phyloP scores from a whole-genome alignment of 257 asterid genomes.

The Ajuga chamaepitys region DNA sequence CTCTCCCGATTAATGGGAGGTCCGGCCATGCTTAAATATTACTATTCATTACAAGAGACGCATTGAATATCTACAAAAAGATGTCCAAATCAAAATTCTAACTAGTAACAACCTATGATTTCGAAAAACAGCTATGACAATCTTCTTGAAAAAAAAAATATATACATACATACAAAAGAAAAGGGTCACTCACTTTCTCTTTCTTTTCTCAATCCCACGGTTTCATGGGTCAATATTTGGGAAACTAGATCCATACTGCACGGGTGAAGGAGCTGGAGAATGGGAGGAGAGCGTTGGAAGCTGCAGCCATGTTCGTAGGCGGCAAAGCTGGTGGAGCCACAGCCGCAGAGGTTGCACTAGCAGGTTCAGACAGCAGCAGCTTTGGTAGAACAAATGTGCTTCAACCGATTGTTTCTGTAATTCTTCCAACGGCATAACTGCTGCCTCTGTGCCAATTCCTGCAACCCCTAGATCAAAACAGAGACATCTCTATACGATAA shows the following conservation, averaged over 20 bases:
- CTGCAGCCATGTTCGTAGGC: too few species aligned
- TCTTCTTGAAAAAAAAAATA: too few species aligned
- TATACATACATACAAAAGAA: too few species aligned
- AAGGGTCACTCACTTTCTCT: slow-evolving; percentile 60
- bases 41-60: too few species aligned
- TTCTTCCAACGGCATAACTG: slow-evolving; percentile 93
- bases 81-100: too few species aligned
- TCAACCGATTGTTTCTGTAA: slow-evolving; percentile 81
- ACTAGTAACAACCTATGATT: too few species aligned
- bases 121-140: too few species aligned
- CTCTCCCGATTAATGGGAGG: too few species aligned
- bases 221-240: slow-evolving; percentile 62
- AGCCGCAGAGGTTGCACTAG: slow-evolving; percentile 35
- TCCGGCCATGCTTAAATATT: too few species aligned
- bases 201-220: slow-evolving; percentile 55
- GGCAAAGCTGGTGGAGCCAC: slow-evolving; percentile 43
- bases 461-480: slow-evolving; percentile 13
- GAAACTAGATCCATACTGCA: slow-evolving; percentile 61
- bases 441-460: slow-evolving; percentile 97
- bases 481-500: not conserved
- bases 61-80: too few species aligned
- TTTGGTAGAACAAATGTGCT: slow-evolving; percentile 91
- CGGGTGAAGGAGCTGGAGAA: slow-evolving; percentile 42
- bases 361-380: slow-evolving; percentile 73
- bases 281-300: slow-evolving; percentile 29